phyloP scores from a whole-genome alignment of 441 rosid species.

The Manihot esculenta region DNA sequence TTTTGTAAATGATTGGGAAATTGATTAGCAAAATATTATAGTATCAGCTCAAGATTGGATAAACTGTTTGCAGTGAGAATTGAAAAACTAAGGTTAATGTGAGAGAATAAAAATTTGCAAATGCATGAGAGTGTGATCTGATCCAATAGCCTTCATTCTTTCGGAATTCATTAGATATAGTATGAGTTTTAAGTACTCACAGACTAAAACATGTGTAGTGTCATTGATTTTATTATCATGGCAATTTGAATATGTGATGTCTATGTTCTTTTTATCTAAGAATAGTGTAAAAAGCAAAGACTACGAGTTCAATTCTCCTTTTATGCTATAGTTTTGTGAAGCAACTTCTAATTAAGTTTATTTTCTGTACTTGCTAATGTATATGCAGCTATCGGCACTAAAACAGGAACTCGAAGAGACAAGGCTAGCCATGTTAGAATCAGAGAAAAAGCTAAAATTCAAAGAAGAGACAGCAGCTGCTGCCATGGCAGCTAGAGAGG shows the following conservation, averaged over 20 bases:
- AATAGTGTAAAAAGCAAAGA: neutral
- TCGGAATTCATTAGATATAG: neutral
- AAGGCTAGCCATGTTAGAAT: conserved; percentile 62
- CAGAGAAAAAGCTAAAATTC: conserved; percentile 80
- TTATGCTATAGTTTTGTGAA: neutral
- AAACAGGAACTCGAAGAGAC: conserved; percentile 89
- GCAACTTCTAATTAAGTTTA: neutral
- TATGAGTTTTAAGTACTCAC: neutral
- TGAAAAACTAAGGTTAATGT: neutral
- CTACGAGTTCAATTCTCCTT: neutral
- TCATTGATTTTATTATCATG: neutral
- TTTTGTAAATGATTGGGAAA: neutral
- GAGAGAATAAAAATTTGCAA: neutral
- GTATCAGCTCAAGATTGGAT: neutral
- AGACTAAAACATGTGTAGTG: neutral
- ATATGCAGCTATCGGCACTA: conserved; percentile 56
- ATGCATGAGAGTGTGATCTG: neutral
- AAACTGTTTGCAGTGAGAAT: neutral
- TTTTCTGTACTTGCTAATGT: conserved; percentile 20
- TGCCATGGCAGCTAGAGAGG: conserved; percentile 96
- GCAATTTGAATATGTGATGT: neutral
- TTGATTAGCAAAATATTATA: neutral
- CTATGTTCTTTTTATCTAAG: neutral
- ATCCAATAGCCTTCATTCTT: neutral
- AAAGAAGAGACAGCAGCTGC: conserved; percentile 94